Evolutionary conservation across 2,329 filamentous ascomycete species (phyloP), one percentile per base, ranked within the genome.

Genomic region (Fusarium sp.): DNA sequence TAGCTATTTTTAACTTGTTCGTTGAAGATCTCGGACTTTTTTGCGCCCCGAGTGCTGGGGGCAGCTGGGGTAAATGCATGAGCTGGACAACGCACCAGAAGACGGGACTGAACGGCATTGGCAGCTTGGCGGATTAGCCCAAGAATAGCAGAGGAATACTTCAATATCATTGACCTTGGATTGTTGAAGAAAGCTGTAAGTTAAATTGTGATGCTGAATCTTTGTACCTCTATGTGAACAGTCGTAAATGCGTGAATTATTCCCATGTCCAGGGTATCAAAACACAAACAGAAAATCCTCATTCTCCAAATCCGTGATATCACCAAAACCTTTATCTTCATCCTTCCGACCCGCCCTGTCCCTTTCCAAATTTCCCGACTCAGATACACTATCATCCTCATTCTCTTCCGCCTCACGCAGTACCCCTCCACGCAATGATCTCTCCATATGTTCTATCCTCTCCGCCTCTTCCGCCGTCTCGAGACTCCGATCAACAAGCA

Each of bases 251-350:
- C 22, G 22, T 22, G 22, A 22, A 22, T 22, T 22, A 22, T 22
- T 22, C 22, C 22, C 22, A 22, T 22, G 22, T 22, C 22, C 25
- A 33, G 18, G 44, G 18, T 22, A 47, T 78, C 61, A 81, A 63
- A 79, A 89, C 5, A 91, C 84, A 78, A 88, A 91, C 11, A 91
- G 83, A 74, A 91, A 91, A 67, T 91, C 89, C 74, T 91, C 89
- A 68, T 91, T 91, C 79, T 87, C 82, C 73, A 88, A 78, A 76
- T 91, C 89, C 20, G 88, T 91, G 22, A 87, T 79, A 76, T 92
- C 90, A 12, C 72, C 76, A 75, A 81, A 81, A 11, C 78, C 75
- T 58, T 79, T 81, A 46, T 70, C 74, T 2, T 58, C 68, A 5
- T 72, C 67, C 42, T 63, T 66, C 8, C 59, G 59, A 14, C 20